phyloP scores from a whole-genome alignment of 352 stramenopile species.

The Phytophthora constricta region DNA sequence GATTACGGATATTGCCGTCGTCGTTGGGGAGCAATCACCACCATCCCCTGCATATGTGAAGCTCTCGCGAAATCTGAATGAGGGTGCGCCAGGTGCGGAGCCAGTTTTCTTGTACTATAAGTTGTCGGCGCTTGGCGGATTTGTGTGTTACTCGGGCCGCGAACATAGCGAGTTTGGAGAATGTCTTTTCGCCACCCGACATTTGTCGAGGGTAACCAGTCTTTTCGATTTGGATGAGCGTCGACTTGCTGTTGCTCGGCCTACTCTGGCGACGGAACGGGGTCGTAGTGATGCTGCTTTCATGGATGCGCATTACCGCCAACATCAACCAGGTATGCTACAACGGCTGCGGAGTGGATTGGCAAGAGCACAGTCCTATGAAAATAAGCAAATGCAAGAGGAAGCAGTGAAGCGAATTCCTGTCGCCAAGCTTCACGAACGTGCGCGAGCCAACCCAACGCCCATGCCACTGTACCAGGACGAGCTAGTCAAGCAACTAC shows the following conservation, averaged over 20 bases:
- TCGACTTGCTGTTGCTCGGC: constrained; percentile 25
- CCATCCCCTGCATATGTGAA: constrained; percentile 52
- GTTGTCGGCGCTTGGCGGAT: constrained; percentile 57
- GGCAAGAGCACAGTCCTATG: constrained; percentile 67
- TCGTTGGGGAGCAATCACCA: constrained; percentile 41
- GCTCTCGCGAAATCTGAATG: constrained; percentile 63
- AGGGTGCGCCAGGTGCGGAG: constrained; percentile 31
- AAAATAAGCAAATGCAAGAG: constrained; percentile 66
- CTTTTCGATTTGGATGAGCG: constrained; percentile 37
- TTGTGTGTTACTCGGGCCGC: constrained; percentile 53
- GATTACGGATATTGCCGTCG: constrained; percentile 68
- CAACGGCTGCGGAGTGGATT: constrained; percentile 53
- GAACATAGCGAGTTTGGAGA: constrained; percentile 68
- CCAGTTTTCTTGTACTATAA: constrained; percentile 68
- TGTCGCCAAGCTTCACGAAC: constrained; percentile 64
- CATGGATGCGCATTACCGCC: constrained; percentile 49
- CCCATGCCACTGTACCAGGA: constrained; percentile 63
- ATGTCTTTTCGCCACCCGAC: constrained; percentile 69
- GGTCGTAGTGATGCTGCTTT: constrained; percentile 38
- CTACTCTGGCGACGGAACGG: constrained; percentile 20
- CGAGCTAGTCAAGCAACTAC: constrained; percentile 75
- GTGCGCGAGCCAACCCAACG: constrained; percentile 57
- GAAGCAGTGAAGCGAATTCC: constrained; percentile 78
- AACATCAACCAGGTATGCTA: constrained; percentile 57
- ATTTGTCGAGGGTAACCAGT: constrained; percentile 28